phyloP scores from a whole-genome alignment of 2,329 filamentous ascomycete species.

The Aspergillus felis region DNA sequence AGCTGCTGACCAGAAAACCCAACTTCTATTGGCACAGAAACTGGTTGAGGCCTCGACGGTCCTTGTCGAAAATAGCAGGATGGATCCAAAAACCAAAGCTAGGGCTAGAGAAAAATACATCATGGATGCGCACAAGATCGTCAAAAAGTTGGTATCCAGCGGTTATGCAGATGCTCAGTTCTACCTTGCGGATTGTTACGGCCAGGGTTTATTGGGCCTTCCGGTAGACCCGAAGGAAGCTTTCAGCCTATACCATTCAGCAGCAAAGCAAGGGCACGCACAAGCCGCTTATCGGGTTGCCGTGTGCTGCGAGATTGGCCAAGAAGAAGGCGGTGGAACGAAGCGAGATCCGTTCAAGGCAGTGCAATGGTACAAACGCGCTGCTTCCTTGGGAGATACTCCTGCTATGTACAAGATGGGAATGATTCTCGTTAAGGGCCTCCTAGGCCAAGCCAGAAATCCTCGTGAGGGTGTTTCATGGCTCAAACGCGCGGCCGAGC shows the following conservation, averaged over 20 bases:
- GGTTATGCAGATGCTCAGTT: slow-evolving; percentile 88
- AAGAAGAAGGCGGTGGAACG: slow-evolving; percentile 90
- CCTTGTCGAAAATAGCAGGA: slow-evolving; percentile 69
- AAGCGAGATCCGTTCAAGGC: slow-evolving; percentile 87
- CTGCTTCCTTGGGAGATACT: slow-evolving; percentile 82
- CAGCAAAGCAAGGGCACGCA: slow-evolving; percentile 82
- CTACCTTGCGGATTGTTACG: slow-evolving; percentile 83
- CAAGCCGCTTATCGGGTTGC: slow-evolving; percentile 90
- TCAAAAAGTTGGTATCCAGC: slow-evolving; percentile 77
- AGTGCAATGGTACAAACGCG: slow-evolving; percentile 96
- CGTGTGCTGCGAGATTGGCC: slow-evolving; percentile 94
- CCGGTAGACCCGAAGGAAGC: slow-evolving; percentile 87
- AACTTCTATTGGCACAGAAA: slow-evolving; percentile 73
- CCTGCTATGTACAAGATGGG: slow-evolving; percentile 98
- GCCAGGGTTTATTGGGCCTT: slow-evolving; percentile 72
- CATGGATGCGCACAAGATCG: slow-evolving; percentile 79
- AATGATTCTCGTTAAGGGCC: slow-evolving; percentile 89
- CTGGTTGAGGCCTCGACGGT: slow-evolving; percentile 79
- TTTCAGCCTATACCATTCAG: slow-evolving; percentile 87
- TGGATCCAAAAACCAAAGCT: slow-evolving; percentile 60
- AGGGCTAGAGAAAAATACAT: slow-evolving; percentile 77
- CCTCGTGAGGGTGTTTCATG: slow-evolving; percentile 82
- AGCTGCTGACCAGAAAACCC: slow-evolving; percentile 66
- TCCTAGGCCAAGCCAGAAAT: slow-evolving; percentile 82
- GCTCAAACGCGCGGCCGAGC: slow-evolving; percentile 88